Evolutionary conservation across 306 rosid species (phyloP).

Genomic region (Cicer pinnatifidum): DNA sequence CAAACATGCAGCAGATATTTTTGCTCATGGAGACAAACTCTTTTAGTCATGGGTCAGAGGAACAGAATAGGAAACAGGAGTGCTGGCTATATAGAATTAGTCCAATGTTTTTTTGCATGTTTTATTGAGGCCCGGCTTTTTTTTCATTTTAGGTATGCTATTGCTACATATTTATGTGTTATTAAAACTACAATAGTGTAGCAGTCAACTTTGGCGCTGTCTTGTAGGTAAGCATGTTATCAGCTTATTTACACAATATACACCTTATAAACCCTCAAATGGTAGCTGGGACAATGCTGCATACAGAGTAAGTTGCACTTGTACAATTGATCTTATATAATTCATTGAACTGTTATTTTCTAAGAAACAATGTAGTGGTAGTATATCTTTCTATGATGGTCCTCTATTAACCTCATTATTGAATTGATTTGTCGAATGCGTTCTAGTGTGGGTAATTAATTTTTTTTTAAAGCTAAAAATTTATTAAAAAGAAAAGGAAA

Average conservation of each 20-base stretch:
- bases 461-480: too few relatives aligned
- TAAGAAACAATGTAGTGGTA: background rate
- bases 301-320: slow-evolving; percentile 59
- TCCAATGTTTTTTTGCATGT: slow-evolving; percentile 1
- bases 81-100: background rate
- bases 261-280: slow-evolving; percentile 66
- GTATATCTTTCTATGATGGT: background rate
- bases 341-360: slow-evolving; percentile 1
- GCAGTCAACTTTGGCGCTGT: background rate
- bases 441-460: background rate
- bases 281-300: slow-evolving; percentile 68
- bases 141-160: background rate
- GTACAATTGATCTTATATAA: background rate
- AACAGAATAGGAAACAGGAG: background rate
- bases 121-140: background rate
- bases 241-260: slow-evolving; percentile 71
- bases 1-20: background rate
- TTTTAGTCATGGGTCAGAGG: background rate
- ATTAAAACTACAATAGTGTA: background rate
- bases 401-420: slow-evolving; percentile 2
- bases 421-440: background rate
- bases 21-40: background rate
- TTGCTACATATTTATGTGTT: background rate
- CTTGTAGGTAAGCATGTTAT: slow-evolving; percentile 71
- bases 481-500: too few relatives aligned